These are phyloP conservation scores for Pseudopediastrum boryanum DNA, from an alignment of 139 green algal genomes.

Conservation along the genomic window DNA sequence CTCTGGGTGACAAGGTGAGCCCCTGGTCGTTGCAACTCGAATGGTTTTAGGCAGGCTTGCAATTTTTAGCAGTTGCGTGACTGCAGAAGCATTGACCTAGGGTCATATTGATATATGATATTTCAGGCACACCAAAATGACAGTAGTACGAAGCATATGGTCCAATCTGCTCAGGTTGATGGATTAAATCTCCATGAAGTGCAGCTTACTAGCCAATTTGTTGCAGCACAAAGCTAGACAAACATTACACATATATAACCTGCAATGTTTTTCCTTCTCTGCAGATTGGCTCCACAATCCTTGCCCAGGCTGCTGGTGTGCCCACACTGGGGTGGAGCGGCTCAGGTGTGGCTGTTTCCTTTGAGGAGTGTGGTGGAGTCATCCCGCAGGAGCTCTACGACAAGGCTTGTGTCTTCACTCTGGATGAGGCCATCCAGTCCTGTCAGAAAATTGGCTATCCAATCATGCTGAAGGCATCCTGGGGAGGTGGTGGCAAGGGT, in stretches of 20 bases:
- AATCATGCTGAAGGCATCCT: conserved; percentile 97
- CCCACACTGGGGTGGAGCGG: conserved; percentile 94
- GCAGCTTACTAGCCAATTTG: background rate
- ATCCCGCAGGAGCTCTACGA: conserved; percentile 82
- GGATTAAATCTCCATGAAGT: too few relatives aligned
- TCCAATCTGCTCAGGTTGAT: too few relatives aligned
- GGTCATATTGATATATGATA: too few relatives aligned
- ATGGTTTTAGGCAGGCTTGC: too few relatives aligned
- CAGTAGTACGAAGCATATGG: too few relatives aligned
- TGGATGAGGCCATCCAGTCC: conserved; percentile 73
- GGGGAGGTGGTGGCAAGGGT: conserved; percentile 97
- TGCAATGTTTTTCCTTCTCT: background rate
- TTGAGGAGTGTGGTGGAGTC: conserved; percentile 65
- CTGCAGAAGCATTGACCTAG: too few relatives aligned
- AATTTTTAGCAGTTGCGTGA: too few relatives aligned
- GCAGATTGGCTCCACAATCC: conserved; percentile 89
- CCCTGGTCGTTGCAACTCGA: background rate
- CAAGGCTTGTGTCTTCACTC: conserved; percentile 67
- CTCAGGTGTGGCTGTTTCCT: conserved; percentile 72
- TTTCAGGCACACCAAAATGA: too few relatives aligned
- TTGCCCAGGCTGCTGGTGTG: conserved; percentile 92
- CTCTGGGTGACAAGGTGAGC: conserved; percentile 93
- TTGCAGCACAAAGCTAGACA: background rate
- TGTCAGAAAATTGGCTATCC: conserved; percentile 91
- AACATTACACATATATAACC: background rate